Evolutionary conservation across 169 alveolate species (phyloP).

Genomic region (Plasmodium blacklocki): DNA sequence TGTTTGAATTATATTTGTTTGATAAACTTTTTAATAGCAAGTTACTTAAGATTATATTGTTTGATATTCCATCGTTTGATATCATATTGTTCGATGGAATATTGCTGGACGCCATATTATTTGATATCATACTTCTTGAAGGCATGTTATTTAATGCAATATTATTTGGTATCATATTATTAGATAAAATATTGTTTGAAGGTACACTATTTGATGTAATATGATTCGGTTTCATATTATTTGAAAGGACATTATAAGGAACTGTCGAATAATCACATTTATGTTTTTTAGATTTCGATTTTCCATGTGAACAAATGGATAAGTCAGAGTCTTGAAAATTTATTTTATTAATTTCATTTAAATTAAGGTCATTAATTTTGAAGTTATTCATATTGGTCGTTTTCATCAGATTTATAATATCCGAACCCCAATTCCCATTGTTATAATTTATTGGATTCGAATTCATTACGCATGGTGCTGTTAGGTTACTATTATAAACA

Average conservation of each 20-base stretch:
- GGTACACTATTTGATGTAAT: not conserved
- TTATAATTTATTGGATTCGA: conserved; percentile 27
- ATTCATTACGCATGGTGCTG: conserved; percentile 42
- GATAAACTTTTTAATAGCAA: too few relatives aligned
- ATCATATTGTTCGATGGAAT: not conserved
- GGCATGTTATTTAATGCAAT: not conserved
- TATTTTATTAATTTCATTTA: conserved; percentile 21
- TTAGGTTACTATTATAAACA: conserved; percentile 32
- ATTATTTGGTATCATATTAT: not conserved
- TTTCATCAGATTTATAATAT: conserved; percentile 26
- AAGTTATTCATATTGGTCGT: conserved; percentile 21
- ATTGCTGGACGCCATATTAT: conserved; percentile 9
- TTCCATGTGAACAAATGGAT: conserved; percentile 44
- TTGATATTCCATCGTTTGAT: too few relatives aligned
- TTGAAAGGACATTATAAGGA: conserved; percentile 38
- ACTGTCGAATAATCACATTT: conserved; percentile 12
- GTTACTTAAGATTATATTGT: too few relatives aligned
- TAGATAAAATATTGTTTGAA: not conserved
- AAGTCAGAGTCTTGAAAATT: conserved; percentile 44
- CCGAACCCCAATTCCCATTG: conserved; percentile 20
- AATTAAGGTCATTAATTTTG: conserved; percentile 18
- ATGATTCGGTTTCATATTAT: conserved; percentile 4
- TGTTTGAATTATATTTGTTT: too few relatives aligned
- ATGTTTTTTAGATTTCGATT: conserved; percentile 27
- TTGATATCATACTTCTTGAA: not conserved